Base-by-base conservation (phyloP, 768 basidiomycete species). In the Auricularia sp. region DNA sequence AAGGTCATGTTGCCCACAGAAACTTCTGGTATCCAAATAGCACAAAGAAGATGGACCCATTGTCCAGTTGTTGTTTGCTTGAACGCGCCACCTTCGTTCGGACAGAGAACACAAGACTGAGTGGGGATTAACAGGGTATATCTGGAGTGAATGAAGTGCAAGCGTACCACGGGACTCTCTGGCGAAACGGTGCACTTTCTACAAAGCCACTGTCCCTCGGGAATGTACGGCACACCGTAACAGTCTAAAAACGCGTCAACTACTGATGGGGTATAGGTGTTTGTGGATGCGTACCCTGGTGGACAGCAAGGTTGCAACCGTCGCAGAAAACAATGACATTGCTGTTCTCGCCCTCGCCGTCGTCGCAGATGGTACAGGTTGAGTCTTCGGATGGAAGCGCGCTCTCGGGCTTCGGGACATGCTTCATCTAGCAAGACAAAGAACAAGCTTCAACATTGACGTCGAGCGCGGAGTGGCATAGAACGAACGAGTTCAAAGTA, bases 271-370 rank as follows among this genome's bases (percentile, higher is more conserved):
- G 10, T 16, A 58, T 56, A 16, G 14, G 61, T 11, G 44, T 34
- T 18, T 3, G 44, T n/a, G 24, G 36, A 14, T 3, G 69, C 82
- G 63, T 66, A 91, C 95, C 95, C 83, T 99, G 97, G 78, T 99
- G 97, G n/a, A 99, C 97, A 10, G 97, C 97, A 34, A 99, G 78
- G 75, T 98, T 98, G 74, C 97, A 99, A 0, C 96, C 97, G 73
- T 99, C 97, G 73, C 97, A 99, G 72, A 99, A 99, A 4, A 99
- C 95, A 70, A 98, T 99, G 6, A 94, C 97, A 74, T 98, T 99
- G 65, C 91, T 94, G 72, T 98, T 97, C 79, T 99, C 97, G 63
- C 94, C 96, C 71, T 99, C 97, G 2, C 94, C 92, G 71, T 99
- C 97, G 72, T 99, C 97, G 71, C 97, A 99, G 54, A 99, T 90